Conservation (phyloP, 805 yeast genomes). For the Yarrowia sp. region DNA sequence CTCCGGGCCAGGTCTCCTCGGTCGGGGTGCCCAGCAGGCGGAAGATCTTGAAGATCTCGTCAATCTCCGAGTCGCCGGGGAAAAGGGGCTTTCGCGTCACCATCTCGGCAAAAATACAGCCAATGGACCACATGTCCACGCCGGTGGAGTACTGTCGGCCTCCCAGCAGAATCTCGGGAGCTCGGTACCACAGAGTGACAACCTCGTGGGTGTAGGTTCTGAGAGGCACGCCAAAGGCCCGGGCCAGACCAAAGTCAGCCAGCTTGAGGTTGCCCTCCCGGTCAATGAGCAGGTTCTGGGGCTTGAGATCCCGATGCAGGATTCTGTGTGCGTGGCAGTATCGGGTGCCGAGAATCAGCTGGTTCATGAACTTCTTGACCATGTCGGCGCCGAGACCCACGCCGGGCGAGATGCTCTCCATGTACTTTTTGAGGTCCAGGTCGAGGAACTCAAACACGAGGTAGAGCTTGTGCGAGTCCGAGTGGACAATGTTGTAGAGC, state of each 20-base stretch:
- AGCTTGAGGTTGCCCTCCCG: slow-evolving; percentile 86
- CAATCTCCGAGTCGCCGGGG: slow-evolving; percentile 98
- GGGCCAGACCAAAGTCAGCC: slow-evolving; percentile 95
- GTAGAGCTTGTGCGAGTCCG: slow-evolving; percentile 88
- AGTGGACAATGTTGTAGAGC: slow-evolving; percentile 89
- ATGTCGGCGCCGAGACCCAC: slow-evolving; percentile 72
- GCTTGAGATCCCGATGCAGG: slow-evolving; percentile 83
- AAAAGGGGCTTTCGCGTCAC: slow-evolving; percentile 90
- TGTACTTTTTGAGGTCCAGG: slow-evolving; percentile 86
- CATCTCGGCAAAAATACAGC: slow-evolving; percentile 98
- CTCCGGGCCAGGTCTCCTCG: slow-evolving; percentile 94
- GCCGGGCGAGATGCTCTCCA: slow-evolving; percentile 78
- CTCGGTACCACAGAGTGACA: slow-evolving; percentile 95
- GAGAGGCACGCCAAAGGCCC: slow-evolving; percentile 97
- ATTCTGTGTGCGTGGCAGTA: slow-evolving; percentile 83
- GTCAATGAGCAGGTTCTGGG: slow-evolving; percentile 88
- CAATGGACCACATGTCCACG: slow-evolving; percentile 98
- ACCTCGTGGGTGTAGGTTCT: slow-evolving; percentile 97
- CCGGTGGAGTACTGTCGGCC: slow-evolving; percentile 98
- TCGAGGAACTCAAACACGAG: slow-evolving; percentile 93
- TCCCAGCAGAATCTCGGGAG: slow-evolving; percentile 93
- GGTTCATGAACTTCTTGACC: slow-evolving; percentile 91
- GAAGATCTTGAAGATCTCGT: slow-evolving; percentile 91
- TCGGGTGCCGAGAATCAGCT: slow-evolving; percentile 82
- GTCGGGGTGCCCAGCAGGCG: slow-evolving; percentile 91